Percentiles rank a stretch among this genome's conserved stretches.
Evolutionary conservation across 2,329 filamentous ascomycete species (phyloP).

Genomic region (Fusarium coicis): DNA sequence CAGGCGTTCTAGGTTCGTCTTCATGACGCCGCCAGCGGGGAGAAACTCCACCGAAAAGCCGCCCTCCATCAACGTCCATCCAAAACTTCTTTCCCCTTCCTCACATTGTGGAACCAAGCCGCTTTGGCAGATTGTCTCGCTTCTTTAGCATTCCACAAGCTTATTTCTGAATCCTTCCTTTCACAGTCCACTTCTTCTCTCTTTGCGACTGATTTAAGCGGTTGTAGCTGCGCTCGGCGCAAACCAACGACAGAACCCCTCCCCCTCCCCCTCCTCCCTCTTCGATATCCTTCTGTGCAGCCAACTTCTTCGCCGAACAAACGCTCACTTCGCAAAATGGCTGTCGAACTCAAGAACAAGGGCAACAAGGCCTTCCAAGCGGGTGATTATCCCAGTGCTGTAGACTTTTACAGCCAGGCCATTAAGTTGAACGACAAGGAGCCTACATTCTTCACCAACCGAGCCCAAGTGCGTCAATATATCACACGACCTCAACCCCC

Average conservation of each 20-base stretch:
- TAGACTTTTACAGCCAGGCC: constrained; percentile 86
- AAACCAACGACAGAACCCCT: constrained; percentile 31
- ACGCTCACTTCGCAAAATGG: constrained; percentile 65
- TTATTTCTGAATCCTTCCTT: constrained; percentile 4
- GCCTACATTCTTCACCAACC: constrained; percentile 91
- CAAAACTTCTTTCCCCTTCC: constrained; percentile 42
- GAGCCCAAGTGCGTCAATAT: constrained; percentile 79
- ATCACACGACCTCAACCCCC: constrained; percentile 19
- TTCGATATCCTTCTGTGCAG: constrained; percentile 13
- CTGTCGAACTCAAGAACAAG: constrained; percentile 87
- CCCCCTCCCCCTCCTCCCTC: constrained; percentile 29
- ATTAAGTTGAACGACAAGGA: constrained; percentile 86
- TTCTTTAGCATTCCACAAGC: constrained; percentile 16
- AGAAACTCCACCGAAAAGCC: constrained; percentile 42
- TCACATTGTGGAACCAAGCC: constrained; percentile 38
- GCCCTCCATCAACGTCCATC: constrained; percentile 29
- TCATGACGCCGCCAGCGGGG: constrained; percentile 42
- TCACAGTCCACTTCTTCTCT: neutral
- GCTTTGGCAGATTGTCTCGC: constrained; percentile 24
- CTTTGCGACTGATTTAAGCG: constrained; percentile 22
- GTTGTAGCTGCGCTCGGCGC: constrained; percentile 36
- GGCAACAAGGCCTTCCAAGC: constrained; percentile 92
- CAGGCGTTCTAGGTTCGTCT: constrained; percentile 7
- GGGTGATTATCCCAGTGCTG: constrained; percentile 85
- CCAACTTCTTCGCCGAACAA: neutral